Percentiles rank a stretch among this genome's conserved stretches.
phyloP scores from a whole-genome alignment of 2,329 filamentous ascomycete species.

The Alternaria gansuensis region DNA sequence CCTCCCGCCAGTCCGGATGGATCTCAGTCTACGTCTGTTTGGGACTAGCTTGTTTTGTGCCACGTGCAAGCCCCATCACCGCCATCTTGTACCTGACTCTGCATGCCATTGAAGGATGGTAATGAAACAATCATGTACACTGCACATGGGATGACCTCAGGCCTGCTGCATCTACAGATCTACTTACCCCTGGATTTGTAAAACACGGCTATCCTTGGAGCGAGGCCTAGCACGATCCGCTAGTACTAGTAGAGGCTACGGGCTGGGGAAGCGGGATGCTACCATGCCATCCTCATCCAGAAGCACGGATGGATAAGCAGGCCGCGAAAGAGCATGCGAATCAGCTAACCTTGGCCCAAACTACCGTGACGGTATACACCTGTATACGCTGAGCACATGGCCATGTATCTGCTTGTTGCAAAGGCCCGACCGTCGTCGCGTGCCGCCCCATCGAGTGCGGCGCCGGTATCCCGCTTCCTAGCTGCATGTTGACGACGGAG shows the following conservation, averaged over 20 bases:
- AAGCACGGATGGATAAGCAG: constrained; percentile 8
- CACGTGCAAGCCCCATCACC: not conserved
- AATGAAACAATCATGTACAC: not conserved
- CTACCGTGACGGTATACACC: not conserved
- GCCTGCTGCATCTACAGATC: constrained; percentile 8
- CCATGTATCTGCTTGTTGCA: not conserved
- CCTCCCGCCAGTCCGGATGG: not conserved
- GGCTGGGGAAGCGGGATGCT: constrained; percentile 20
- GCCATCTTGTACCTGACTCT: not conserved
- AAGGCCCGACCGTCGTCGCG: constrained; percentile 6
- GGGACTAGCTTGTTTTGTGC: not conserved
- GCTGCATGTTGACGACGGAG: constrained; percentile 15
- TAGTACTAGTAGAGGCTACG: constrained; percentile 9
- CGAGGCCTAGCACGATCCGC: constrained; percentile 3
- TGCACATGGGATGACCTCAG: not conserved
- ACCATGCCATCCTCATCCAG: constrained; percentile 1
- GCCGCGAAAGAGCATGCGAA: constrained; percentile 5
- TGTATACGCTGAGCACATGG: not conserved
- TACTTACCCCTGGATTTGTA: constrained; percentile 3
- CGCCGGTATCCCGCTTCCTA: constrained; percentile 21
- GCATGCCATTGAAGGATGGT: constrained; percentile 2
- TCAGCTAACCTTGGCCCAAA: constrained; percentile 1
- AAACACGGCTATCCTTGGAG: constrained; percentile 10
- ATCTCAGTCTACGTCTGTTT: not conserved
- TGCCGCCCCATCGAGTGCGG: constrained; percentile 11